phyloP scores from a whole-genome alignment of 2,329 filamentous ascomycete genomes.

The Aspergillus japonicus region DNA sequence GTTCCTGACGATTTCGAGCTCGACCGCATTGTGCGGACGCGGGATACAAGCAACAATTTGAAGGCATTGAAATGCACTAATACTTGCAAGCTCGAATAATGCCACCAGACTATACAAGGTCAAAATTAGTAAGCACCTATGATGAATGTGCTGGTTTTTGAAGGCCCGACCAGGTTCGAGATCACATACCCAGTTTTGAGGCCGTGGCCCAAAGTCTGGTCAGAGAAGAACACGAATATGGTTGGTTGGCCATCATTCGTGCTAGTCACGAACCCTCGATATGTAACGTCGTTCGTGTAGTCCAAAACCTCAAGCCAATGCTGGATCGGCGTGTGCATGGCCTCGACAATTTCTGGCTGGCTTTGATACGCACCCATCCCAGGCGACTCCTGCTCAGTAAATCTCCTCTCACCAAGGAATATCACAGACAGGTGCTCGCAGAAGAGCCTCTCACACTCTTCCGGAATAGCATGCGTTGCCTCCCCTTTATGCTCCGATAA shows the following conservation, averaged over 20 bases:
- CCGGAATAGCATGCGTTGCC: constrained; percentile 94
- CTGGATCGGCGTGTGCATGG: constrained; percentile 27
- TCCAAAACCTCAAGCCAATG: constrained; percentile 56
- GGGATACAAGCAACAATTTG: constrained; percentile 80
- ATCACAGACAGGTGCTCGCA: constrained; percentile 90
- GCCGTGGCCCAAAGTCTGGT: constrained; percentile 68
- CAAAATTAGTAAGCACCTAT: neutral
- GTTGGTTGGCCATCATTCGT: constrained; percentile 64
- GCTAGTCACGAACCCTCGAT: constrained; percentile 79
- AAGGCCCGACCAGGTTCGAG: neutral
- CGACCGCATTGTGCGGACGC: constrained; percentile 62
- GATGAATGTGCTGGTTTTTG: neutral
- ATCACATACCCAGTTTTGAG: constrained; percentile 78
- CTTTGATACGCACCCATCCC: constrained; percentile 69
- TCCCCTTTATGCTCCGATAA: constrained; percentile 64
- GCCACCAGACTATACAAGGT: constrained; percentile 68
- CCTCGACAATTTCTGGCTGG: constrained; percentile 31
- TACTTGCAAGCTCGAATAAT: constrained; percentile 81
- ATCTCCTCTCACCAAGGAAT: constrained; percentile 94
- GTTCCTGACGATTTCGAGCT: constrained; percentile 69
- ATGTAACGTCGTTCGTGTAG: constrained; percentile 78
- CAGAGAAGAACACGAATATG: constrained; percentile 78
- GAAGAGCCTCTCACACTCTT: constrained; percentile 99
- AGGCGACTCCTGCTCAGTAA: constrained; percentile 75
- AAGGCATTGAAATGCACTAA: constrained; percentile 68